Base-by-base conservation (phyloP, 2,329 filamentous ascomycete genomes). In the Colletotrichum sp. region DNA sequence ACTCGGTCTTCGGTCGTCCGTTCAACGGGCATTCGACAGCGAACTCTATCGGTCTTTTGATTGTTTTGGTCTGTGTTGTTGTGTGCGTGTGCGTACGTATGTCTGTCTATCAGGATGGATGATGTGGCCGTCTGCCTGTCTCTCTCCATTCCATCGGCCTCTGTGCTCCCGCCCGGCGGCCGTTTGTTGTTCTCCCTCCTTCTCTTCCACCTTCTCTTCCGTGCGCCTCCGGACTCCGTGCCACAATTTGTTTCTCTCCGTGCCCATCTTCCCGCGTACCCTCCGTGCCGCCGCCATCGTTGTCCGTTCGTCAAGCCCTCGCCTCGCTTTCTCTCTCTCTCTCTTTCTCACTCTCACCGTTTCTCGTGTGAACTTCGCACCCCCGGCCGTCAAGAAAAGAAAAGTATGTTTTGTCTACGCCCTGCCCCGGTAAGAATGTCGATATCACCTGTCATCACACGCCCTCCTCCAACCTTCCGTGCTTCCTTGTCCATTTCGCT, bases 1-100 rank as follows among this genome's bases (percentile, higher is more conserved):
- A 52, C 62, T 75, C 62, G 55, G 62, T 56, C 56, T 58, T 72
- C 73, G 73, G 73, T 75, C 73, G 73, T 75, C 73, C 73, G 36
- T 67, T 75, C 73, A 71, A 75, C 73, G 73, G 73, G 73, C 73
- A 75, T 75, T 22, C 18, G 8, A 15, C 18, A 32, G 52, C 22
- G 32, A 68, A 68, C 52, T 28, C n/a, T 60, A 60, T 68, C 66
- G 52, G 66, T 58, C 52, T 60, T 52, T 16, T 55, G 18, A 43
- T 34, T 67, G 18, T 32, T 25, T 56, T 58, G 55, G 65, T 70
- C 39, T 64, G 43, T 36, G 67, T 60, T 3, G 18, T 66, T 16
- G 2, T 18, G 12, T 39, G 16, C 30, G 25, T 56, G 43, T 36
- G n/a, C 15, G 25, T 55, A 16, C 25, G 39, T 25, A 22, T 8